Conservation (phyloP, 257 asterid genomes). For the Fraxinus excelsior region DNA sequence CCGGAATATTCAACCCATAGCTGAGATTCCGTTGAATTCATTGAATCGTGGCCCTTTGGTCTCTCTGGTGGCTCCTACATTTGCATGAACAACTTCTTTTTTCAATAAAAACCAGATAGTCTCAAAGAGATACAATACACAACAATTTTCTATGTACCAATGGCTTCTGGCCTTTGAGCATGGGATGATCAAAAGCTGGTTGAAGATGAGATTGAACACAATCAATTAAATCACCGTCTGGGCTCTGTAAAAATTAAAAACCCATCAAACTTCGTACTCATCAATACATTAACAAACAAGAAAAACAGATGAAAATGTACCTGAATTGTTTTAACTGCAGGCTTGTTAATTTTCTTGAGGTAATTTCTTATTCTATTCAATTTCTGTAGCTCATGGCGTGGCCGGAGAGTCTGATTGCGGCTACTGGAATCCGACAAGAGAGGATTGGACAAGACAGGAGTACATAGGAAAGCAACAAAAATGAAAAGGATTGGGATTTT, state of each 20-base stretch:
- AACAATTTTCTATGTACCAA: slow-evolving; percentile 42
- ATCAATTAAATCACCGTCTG: slow-evolving; percentile 81
- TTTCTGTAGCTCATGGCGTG: slow-evolving; percentile 45
- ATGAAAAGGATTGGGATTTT: slow-evolving; percentile 54
- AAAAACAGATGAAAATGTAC: slow-evolving; percentile 27
- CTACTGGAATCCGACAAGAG: slow-evolving; percentile 12
- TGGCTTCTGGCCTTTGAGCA: slow-evolving; percentile 86
- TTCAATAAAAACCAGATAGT: not conserved
- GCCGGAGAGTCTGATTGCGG: slow-evolving; percentile 63
- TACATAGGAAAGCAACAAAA: slow-evolving; percentile 54
- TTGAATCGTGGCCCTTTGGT: slow-evolving; percentile 54
- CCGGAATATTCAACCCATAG: slow-evolving; percentile 60
- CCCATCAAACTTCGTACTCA: not conserved
- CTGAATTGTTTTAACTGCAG: slow-evolving; percentile 76
- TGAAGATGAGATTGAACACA: slow-evolving; percentile 85
- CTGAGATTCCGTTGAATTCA: slow-evolving; percentile 41
- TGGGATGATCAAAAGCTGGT: slow-evolving; percentile 96
- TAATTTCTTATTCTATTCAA: slow-evolving; percentile 54
- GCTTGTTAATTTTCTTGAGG: slow-evolving; percentile 75
- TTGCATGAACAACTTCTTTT: not conserved
- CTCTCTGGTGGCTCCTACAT: slow-evolving; percentile 78
- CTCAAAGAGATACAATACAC: not conserved
- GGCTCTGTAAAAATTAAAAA: slow-evolving; percentile 55
- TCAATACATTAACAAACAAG: not conserved
- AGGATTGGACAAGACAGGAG: slow-evolving; percentile 17